Conservation (phyloP, 805 yeast species). For the Soucietia sequanensis region DNA sequence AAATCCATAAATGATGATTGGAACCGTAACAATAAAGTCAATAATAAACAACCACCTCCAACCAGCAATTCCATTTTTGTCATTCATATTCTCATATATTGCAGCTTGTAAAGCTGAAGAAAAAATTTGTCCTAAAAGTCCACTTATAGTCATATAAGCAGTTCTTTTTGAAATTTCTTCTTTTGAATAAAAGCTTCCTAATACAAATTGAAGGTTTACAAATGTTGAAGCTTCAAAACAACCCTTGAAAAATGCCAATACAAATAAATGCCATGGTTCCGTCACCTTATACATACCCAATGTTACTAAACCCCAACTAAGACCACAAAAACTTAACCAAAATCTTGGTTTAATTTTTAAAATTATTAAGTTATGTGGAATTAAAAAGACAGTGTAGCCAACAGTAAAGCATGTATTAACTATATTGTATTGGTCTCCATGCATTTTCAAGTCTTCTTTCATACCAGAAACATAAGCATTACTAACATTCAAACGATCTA, state of each 20-base stretch:
- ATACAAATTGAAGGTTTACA: constrained; percentile 51
- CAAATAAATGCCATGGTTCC: constrained; percentile 50
- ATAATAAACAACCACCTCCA: constrained; percentile 73
- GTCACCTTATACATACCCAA: constrained; percentile 50
- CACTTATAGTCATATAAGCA: constrained; percentile 55
- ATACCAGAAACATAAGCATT: constrained; percentile 66
- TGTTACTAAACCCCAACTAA: constrained; percentile 58
- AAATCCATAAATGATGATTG: constrained; percentile 56
- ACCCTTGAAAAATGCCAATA: constrained; percentile 59
- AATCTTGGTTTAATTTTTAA: constrained; percentile 53
- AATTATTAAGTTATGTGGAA: constrained; percentile 58
- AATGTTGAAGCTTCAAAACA: constrained; percentile 59
- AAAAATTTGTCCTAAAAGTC: constrained; percentile 53
- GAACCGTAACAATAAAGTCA: constrained; percentile 57
- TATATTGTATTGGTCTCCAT: constrained; percentile 49
- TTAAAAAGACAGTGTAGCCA: constrained; percentile 60
- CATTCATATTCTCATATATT: constrained; percentile 46
- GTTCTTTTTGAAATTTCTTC: constrained; percentile 49
- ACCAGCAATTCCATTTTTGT: constrained; percentile 51
- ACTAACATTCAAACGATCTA: constrained; percentile 44
- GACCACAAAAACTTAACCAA: constrained; percentile 54
- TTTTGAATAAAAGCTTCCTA: constrained; percentile 54
- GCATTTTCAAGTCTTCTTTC: constrained; percentile 52
- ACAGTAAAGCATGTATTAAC: constrained; percentile 56
- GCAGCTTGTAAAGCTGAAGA: constrained; percentile 60